Evolutionary conservation across 441 rosid species (phyloP).

Genomic region (Geranium incanum): DNA sequence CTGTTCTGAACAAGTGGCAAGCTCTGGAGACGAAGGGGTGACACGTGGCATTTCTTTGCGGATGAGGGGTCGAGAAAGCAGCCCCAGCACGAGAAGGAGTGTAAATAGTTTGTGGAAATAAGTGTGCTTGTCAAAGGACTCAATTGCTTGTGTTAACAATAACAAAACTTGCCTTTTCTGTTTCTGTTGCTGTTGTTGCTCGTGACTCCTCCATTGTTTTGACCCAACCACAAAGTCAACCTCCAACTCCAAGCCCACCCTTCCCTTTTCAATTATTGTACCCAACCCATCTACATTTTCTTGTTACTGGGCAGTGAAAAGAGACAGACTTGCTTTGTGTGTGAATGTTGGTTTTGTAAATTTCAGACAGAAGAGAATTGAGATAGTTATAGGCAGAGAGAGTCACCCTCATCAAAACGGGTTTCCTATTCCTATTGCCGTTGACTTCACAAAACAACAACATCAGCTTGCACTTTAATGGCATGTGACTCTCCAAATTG

Average conservation of each 20-base stretch:
- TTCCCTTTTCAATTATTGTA: background rate
- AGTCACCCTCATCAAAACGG: constrained; percentile 4
- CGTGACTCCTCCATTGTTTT: background rate
- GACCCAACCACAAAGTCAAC: constrained; percentile 3
- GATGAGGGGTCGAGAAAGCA: constrained; percentile 3
- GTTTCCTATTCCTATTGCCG: constrained; percentile 4
- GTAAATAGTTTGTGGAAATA: background rate
- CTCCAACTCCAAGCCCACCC: background rate
- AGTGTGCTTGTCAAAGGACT: background rate
- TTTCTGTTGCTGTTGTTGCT: background rate
- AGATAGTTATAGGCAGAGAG: background rate
- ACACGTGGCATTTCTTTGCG: background rate
- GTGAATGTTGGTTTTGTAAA: background rate
- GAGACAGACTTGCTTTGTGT: background rate
- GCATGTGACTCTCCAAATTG: background rate
- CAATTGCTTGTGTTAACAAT: constrained; percentile 5
- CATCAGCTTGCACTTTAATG: background rate
- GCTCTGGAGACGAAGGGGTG: background rate
- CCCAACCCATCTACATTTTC: background rate
- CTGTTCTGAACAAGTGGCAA: constrained; percentile 4
- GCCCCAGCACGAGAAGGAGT: background rate
- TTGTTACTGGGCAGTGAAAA: background rate
- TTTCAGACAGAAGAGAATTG: background rate
- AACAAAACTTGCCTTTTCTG: background rate
- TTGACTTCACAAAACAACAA: background rate